phyloP scores from a whole-genome alignment of 2,329 filamentous ascomycete species.

The Sporothrix pallida region DNA sequence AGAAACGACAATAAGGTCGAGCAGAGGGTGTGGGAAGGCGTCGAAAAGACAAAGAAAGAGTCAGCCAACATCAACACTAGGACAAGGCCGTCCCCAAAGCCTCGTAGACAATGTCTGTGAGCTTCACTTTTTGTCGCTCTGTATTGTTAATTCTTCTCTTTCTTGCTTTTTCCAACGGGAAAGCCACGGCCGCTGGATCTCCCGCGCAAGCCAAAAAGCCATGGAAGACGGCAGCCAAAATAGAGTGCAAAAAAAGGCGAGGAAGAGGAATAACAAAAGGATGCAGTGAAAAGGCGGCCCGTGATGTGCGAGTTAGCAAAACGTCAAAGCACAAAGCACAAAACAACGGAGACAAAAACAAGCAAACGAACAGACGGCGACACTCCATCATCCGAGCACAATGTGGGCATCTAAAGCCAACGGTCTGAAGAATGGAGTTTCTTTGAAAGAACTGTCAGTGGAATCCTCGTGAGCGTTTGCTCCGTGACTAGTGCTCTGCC shows the following conservation, averaged over 20 bases:
- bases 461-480: no score
- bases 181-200: neutral
- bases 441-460: no score
- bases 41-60: neutral
- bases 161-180: neutral
- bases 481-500: neutral
- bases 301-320: constrained; percentile 1
- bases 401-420: neutral
- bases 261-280: neutral
- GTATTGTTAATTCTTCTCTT: neutral
- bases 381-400: neutral
- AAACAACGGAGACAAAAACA: neutral
- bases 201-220: neutral
- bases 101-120: neutral
- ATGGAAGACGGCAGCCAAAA: neutral
- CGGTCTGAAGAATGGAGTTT: neutral
- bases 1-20: neutral
- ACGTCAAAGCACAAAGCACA: neutral
- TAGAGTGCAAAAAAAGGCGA: neutral
- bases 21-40: neutral
- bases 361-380: neutral
- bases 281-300: neutral
- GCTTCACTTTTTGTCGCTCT: neutral
- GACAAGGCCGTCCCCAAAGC: neutral
- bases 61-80: neutral